phyloP scores from a whole-genome alignment of 2,329 filamentous ascomycete species.

The Alternaria triticina region DNA sequence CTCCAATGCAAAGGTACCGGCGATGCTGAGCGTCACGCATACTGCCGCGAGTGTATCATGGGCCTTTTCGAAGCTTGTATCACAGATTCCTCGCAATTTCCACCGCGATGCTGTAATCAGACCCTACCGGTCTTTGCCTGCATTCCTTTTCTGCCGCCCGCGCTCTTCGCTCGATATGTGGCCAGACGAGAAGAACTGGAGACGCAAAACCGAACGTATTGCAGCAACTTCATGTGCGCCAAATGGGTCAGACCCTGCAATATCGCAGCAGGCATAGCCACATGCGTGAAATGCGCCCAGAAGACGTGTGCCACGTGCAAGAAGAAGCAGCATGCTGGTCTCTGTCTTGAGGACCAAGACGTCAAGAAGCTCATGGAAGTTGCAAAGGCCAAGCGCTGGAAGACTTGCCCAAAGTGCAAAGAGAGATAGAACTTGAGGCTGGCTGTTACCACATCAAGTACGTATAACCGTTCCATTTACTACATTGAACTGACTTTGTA shows the following conservation, averaged over 20 bases:
- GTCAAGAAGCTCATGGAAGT: background rate
- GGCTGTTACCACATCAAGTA: background rate
- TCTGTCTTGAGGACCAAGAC: background rate
- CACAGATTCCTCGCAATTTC: background rate
- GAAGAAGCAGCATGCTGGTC: background rate
- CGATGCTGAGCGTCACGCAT: background rate
- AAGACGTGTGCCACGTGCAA: background rate
- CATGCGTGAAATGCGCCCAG: background rate
- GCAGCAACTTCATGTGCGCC: background rate
- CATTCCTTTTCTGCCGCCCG: background rate
- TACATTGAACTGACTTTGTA: background rate
- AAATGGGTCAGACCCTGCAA: background rate
- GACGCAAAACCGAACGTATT: background rate
- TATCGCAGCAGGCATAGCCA: background rate
- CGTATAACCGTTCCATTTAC: background rate
- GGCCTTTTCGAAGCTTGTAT: background rate
- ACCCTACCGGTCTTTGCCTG: background rate
- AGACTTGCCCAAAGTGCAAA: background rate
- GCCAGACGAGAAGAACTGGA: background rate
- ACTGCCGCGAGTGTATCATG: background rate
- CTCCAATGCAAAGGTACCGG: background rate
- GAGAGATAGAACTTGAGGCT: background rate
- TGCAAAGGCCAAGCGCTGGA: background rate
- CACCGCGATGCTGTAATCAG: background rate
- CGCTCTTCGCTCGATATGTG: background rate